phyloP scores from a whole-genome alignment of 2,329 filamentous ascomycete genomes.

The Claviceps sp. region DNA sequence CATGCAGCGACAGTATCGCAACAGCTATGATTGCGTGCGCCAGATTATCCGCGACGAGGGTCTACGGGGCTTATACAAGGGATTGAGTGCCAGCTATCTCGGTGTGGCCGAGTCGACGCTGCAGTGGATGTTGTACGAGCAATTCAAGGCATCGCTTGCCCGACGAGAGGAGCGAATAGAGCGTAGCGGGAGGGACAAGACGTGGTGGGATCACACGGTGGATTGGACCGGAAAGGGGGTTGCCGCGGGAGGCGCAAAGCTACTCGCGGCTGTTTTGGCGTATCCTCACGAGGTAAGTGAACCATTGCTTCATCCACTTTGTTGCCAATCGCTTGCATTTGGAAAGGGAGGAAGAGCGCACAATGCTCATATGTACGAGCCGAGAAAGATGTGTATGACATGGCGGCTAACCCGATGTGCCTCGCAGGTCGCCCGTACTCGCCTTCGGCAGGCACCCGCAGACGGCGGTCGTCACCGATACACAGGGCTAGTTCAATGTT shows the following conservation, averaged over 20 bases:
- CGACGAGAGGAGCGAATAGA: conserved; percentile 45
- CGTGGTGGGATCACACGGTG: conserved; percentile 59
- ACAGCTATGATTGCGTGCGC: conserved; percentile 74
- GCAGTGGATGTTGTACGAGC: conserved; percentile 91
- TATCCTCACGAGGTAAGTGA: conserved; percentile 76
- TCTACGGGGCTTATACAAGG: conserved; percentile 70
- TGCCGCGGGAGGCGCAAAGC: conserved; percentile 72
- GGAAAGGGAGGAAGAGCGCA: too few species aligned
- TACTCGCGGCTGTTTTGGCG: conserved; percentile 69
- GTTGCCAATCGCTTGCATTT: background rate
- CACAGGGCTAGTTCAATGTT: conserved; percentile 77
- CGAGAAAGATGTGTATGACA: too few species aligned
- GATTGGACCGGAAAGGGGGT: conserved; percentile 67
- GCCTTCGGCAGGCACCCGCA: conserved; percentile 72
- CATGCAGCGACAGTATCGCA: conserved; percentile 59
- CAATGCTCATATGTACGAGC: too few species aligned
- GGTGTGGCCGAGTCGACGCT: conserved; percentile 82
- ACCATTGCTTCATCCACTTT: background rate
- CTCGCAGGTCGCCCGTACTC: conserved; percentile 59
- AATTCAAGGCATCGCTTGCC: conserved; percentile 66
- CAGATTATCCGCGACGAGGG: conserved; percentile 76
- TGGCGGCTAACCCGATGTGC: background rate
- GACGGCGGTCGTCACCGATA: conserved; percentile 65
- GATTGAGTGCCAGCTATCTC: conserved; percentile 81
- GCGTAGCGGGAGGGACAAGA: conserved; percentile 48